These are phyloP conservation scores for Globisporangium alternatum DNA, from an alignment of 352 stramenopile genomes.

Conservation along the genomic window DNA sequence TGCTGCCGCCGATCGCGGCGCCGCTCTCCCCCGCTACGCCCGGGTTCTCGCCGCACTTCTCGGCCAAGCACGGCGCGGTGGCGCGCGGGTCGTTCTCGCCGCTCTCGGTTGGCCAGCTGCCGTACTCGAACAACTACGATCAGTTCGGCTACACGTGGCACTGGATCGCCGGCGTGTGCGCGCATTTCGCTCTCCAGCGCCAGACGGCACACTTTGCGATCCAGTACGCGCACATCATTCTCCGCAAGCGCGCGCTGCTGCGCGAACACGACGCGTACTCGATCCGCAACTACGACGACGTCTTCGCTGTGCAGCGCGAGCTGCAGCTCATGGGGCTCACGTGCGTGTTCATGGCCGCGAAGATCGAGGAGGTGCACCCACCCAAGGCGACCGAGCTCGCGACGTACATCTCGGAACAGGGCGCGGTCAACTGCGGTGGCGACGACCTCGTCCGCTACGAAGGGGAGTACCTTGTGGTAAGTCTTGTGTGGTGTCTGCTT, in stretches of 20 bases:
- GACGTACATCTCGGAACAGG: constrained; percentile 50
- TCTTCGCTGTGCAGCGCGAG: constrained; percentile 53
- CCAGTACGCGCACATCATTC: constrained; percentile 73
- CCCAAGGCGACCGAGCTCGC: constrained; percentile 72
- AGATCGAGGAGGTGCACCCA: constrained; percentile 82
- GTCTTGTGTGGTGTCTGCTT: constrained; percentile 15
- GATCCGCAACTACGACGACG: constrained; percentile 41
- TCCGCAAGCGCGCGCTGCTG: constrained; percentile 48
- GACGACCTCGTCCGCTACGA: constrained; percentile 65
- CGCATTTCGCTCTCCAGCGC: constrained; percentile 75
- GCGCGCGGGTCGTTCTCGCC: constrained; percentile 29
- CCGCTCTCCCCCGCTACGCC: constrained; percentile 29
- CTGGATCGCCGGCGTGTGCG: constrained; percentile 61
- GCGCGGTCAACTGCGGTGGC: constrained; percentile 33
- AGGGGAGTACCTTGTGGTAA: constrained; percentile 57
- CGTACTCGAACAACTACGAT: constrained; percentile 47
- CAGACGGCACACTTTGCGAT: constrained; percentile 76
- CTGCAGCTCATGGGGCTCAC: constrained; percentile 53
- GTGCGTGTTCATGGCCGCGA: constrained; percentile 82
- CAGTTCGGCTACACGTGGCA: constrained; percentile 79
- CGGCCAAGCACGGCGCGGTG: constrained; percentile 8
- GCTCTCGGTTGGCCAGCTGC: constrained; percentile 51
- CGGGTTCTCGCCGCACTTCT: constrained; percentile 10
- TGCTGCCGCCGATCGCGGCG: constrained; percentile 19
- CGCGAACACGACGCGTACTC: constrained; percentile 33